Conservation (phyloP, 2,329 filamentous ascomycete genomes). For the Epichloe sibirici region DNA sequence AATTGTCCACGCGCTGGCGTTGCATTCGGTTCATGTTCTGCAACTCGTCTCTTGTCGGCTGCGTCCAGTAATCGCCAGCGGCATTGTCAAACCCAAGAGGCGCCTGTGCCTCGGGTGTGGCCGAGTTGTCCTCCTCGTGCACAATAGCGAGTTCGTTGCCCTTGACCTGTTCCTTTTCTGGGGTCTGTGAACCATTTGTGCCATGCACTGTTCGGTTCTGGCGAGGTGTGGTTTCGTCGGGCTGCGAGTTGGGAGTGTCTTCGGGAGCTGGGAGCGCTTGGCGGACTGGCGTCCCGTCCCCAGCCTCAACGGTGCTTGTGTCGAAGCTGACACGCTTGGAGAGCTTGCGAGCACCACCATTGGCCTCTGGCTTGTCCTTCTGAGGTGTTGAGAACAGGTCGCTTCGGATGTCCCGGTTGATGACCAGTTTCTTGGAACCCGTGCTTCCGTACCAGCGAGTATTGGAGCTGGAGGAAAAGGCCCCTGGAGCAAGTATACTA, state of each 20-base stretch:
- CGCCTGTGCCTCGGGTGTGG: slow-evolving; percentile 16
- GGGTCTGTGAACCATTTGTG: slow-evolving; percentile 24
- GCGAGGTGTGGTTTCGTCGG: slow-evolving; percentile 29
- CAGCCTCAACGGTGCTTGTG: slow-evolving; percentile 37
- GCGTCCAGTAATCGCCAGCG: slow-evolving; percentile 78
- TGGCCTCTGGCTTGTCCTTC: slow-evolving; percentile 34
- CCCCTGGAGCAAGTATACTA: slow-evolving; percentile 74
- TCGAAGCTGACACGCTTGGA: slow-evolving; percentile 93
- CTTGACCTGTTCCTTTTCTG: slow-evolving; percentile 60
- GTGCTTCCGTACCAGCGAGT: slow-evolving; percentile 54
- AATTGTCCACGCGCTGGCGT: slow-evolving; percentile 58
- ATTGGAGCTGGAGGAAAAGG: slow-evolving; percentile 59
- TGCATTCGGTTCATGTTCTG: slow-evolving; percentile 69
- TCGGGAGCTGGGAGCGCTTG: slow-evolving; percentile 23
- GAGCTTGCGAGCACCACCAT: slow-evolving; percentile 38
- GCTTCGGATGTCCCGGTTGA: slow-evolving; percentile 74
- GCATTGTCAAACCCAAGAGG: slow-evolving; percentile 28
- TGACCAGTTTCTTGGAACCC: slow-evolving; percentile 78
- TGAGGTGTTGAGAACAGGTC: slow-evolving; percentile 53
- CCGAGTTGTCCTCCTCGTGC: slow-evolving; percentile 49
- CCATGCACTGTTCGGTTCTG: slow-evolving; percentile 38
- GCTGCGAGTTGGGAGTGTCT: slow-evolving; percentile 16
- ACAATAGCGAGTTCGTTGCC: slow-evolving; percentile 71
- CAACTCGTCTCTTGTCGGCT: slow-evolving; percentile 62
- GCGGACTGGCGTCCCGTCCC: slow-evolving; percentile 22